Conservation (phyloP, 177 flowering plant species). For the Tripterygium wilfordii region DNA sequence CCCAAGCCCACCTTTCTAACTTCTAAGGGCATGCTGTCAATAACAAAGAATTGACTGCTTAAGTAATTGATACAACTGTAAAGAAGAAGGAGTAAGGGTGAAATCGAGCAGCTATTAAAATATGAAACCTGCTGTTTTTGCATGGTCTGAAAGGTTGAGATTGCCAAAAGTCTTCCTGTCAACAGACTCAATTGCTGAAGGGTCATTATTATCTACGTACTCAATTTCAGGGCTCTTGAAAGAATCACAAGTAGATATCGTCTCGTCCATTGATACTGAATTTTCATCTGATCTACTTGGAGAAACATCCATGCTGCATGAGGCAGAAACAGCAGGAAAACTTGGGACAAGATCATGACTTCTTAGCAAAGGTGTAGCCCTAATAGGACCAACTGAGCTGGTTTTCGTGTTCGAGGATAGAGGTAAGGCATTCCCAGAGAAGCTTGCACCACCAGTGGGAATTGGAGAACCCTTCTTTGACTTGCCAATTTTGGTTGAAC, state of each 20-base stretch:
- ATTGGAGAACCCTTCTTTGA: conserved; percentile 35
- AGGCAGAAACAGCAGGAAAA: conserved; percentile 4
- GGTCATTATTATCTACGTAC: conserved; percentile 63
- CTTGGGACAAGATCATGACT: conserved; percentile 9
- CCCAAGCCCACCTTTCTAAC: no score
- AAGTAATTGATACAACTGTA: no score
- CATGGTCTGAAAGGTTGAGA: conserved; percentile 59
- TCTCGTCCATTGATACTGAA: conserved; percentile 81
- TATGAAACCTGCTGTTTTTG: conserved; percentile 26
- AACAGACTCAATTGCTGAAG: conserved; percentile 41
- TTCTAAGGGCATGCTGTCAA: no score
- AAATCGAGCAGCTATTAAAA: no score
- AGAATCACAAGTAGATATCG: conserved; percentile 70
- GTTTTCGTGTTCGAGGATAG: conserved; percentile 12
- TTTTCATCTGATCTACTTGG: conserved; percentile 44
- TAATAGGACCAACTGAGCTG: conserved; percentile 8
- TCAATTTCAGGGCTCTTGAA: conserved; percentile 47
- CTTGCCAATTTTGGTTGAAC: conserved; percentile 28
- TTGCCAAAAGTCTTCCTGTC: conserved; percentile 45
- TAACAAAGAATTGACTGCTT: no score
- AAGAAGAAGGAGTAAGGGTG: no score
- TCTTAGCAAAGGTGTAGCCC: conserved; percentile 8
- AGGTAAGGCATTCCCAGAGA: conserved; percentile 10
- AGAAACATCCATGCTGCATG: conserved; percentile 23
- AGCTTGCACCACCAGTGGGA: neutral